A percentile compares a stretch with the other conserved stretches of the same genome.
phyloP scores from a whole-genome alignment of 2,329 filamentous ascomycete species.

The Beauveria sp. region DNA sequence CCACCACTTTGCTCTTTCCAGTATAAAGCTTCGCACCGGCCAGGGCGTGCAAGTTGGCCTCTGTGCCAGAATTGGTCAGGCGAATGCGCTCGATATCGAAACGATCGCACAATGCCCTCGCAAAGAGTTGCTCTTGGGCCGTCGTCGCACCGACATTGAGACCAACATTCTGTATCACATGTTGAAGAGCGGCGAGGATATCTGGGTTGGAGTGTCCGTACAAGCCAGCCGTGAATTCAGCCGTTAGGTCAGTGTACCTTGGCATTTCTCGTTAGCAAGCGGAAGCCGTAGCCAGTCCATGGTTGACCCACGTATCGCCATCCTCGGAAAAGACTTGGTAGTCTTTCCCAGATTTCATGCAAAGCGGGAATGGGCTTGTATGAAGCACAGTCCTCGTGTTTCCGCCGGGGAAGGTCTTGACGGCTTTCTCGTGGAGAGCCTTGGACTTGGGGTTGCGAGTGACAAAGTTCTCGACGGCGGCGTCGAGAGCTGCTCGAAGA shows the following conservation, averaged over 20 bases:
- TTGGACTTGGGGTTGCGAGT: slow-evolving; percentile 31
- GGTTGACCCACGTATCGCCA: slow-evolving; percentile 24
- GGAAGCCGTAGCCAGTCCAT: background rate
- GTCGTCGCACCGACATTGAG: slow-evolving; percentile 49
- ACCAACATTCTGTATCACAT: slow-evolving; percentile 38
- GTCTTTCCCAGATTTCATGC: slow-evolving; percentile 29
- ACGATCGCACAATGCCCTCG: slow-evolving; percentile 42
- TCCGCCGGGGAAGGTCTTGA: slow-evolving; percentile 33
- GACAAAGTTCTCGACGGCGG: slow-evolving; percentile 27
- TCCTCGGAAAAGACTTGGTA: slow-evolving; percentile 34
- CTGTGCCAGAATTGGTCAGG: slow-evolving; percentile 60
- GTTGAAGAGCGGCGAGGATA: slow-evolving; percentile 41
- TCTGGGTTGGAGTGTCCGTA: slow-evolving; percentile 56
- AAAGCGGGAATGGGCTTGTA: slow-evolving; percentile 36
- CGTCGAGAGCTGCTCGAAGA: slow-evolving; percentile 23
- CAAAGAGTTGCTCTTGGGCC: slow-evolving; percentile 42
- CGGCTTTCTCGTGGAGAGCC: slow-evolving; percentile 29
- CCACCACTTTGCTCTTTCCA: slow-evolving; percentile 39
- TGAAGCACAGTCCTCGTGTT: slow-evolving; percentile 39
- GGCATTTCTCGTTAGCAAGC: background rate
- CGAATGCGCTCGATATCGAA: slow-evolving; percentile 50
- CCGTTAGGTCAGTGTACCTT: slow-evolving; percentile 52
- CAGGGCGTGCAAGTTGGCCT: slow-evolving; percentile 55
- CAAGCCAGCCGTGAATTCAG: slow-evolving; percentile 57
- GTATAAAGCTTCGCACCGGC: slow-evolving; percentile 43